Conservation (phyloP, 805 yeast genomes). For the Nadsonia fulvescens region DNA sequence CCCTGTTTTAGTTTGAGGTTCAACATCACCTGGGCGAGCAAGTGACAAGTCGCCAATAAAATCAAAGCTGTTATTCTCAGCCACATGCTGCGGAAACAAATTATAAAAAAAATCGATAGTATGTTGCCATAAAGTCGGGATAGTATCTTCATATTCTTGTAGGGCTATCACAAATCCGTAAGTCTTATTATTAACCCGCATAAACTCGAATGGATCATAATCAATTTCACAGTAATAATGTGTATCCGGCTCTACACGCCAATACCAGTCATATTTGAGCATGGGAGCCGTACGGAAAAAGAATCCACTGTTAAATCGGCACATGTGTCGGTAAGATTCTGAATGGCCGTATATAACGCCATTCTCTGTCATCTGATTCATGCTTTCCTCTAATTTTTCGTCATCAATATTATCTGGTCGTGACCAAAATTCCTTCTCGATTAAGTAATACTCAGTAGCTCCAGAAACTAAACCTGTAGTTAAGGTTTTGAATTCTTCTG, state of each 20-base stretch:
- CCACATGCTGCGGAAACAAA: constrained; percentile 39
- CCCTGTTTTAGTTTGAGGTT: constrained; percentile 32
- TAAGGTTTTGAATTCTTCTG: constrained; percentile 57
- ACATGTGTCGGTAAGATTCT: constrained; percentile 75
- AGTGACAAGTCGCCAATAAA: constrained; percentile 33
- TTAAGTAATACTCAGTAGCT: constrained; percentile 52
- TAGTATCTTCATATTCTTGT: constrained; percentile 68
- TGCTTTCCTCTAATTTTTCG: constrained; percentile 29
- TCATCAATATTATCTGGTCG: constrained; percentile 55
- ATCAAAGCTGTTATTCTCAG: constrained; percentile 42
- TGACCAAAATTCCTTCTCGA: constrained; percentile 76
- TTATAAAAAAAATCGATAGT: constrained; percentile 50
- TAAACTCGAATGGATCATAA: constrained; percentile 63
- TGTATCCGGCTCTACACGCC: constrained; percentile 90
- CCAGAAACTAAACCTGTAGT: constrained; percentile 63
- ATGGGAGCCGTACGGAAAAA: constrained; percentile 68
- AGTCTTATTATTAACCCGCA: constrained; percentile 58
- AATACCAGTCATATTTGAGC: constrained; percentile 66
- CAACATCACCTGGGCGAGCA: constrained; percentile 24
- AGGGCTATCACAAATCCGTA: constrained; percentile 80
- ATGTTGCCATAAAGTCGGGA: constrained; percentile 68
- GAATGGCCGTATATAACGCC: constrained; percentile 49
- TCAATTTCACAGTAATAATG: constrained; percentile 62
- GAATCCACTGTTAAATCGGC: constrained; percentile 82
- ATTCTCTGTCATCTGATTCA: constrained; percentile 25